Base-by-base conservation (phyloP, 345 rosid genomes). In the Psidium guajava region DNA sequence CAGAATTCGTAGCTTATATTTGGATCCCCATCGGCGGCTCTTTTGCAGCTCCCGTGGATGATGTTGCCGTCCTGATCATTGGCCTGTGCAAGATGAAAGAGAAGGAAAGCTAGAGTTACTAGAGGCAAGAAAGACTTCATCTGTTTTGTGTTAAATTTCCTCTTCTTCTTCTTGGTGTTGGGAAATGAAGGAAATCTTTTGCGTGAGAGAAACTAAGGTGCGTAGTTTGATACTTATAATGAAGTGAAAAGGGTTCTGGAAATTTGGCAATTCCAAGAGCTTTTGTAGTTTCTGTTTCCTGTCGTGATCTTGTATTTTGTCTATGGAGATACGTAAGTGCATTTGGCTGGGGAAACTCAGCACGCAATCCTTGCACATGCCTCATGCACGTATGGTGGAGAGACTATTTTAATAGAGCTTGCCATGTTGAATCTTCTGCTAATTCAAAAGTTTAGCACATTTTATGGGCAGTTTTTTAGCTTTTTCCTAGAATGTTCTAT, bases 1-100 rank as follows among this genome's bases (percentile, higher is more conserved):
- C 93, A 93, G 80, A 93, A 89, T 15, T 47, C 36, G 83, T 88
- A 88, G 91, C 86, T 89, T 82, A 93, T 85, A 44, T 85, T 27
- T 2, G 16, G 75, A 16, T 93, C 87, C 55, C 87, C 89, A 6
- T 85, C 85, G 11, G 89, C 88, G 24, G 95, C 92, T 86, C 85
- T 88, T 87, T 82, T 81, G 85, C 94, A 93, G 80, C 93, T 89
- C 69, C 90, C 86, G 61, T 89, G 56, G 42, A 91, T 73, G 64
- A 87, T 13, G 59, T 90, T 8, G 59, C 90, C 86, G 74, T 89
- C 90, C 86, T 83, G 55, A 52, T 82, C 36, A n/a, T 44, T 21
- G 40, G 54, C 92, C 21, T 81, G 54, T 21, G 83, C 40, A 82
- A 13, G 25, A 82, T 50, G 56, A 25, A 27, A 14, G 58, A 54